Percentiles rank a stretch among this genome's conserved stretches.
Conservation (phyloP, 2,329 filamentous ascomycete genomes). For the Trichophyton rubrum region DNA sequence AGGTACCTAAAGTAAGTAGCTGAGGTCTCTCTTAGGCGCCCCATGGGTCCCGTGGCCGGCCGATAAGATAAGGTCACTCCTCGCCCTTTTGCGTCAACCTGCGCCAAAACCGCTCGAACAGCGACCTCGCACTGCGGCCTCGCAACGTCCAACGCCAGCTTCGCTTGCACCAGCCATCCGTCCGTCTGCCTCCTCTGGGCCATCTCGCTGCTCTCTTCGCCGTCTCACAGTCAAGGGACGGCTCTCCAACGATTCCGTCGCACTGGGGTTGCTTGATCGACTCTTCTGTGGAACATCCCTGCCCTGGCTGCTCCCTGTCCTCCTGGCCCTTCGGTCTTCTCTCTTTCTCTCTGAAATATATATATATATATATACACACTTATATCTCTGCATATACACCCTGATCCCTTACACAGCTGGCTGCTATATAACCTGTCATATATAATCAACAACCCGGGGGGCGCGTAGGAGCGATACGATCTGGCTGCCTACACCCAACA, state of each 20-base stretch:
- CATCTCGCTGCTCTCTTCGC: neutral
- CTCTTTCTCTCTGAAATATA: neutral
- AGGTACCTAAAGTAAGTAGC: no score
- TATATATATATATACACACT: neutral
- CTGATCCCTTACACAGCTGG: neutral
- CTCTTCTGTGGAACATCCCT: neutral
- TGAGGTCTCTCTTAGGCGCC: no score
- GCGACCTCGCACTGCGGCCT: no score
- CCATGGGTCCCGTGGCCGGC: neutral
- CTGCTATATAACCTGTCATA: neutral
- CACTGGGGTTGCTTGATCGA: neutral
- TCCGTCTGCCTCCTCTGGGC: neutral
- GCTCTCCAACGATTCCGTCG: neutral
- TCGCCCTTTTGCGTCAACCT: neutral
- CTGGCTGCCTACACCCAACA: neutral
- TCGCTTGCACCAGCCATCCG: neutral
- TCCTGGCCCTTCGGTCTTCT: neutral
- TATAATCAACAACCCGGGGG: neutral
- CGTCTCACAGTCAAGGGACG: neutral
- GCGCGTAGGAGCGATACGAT: neutral
- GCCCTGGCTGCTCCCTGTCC: neutral
- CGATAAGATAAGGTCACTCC: conserved; percentile 3
- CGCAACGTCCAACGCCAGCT: neutral
- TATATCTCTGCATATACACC: neutral
- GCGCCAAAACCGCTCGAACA: no score